Percentiles rank a stretch among this genome's conserved stretches.
phyloP scores from a whole-genome alignment of 257 asterid species.

The Penstemon eatonii region DNA sequence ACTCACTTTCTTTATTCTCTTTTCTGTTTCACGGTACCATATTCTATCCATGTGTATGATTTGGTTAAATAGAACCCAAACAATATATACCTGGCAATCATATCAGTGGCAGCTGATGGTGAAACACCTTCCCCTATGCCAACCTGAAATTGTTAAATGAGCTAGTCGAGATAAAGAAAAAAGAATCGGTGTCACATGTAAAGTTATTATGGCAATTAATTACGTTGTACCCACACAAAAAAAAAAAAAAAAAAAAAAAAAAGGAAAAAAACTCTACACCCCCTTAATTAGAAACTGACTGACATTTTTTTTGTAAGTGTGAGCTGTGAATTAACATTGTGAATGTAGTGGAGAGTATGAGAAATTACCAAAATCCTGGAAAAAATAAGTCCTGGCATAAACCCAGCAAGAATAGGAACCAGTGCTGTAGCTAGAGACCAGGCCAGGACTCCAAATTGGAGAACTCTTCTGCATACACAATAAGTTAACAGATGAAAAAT shows the following conservation, averaged over 20 bases:
- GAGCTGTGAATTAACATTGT: not conserved
- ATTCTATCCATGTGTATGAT: not conserved
- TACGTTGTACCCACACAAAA: slow-evolving; percentile 15
- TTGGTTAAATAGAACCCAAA: slow-evolving; percentile 15
- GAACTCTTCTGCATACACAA: slow-evolving; percentile 73
- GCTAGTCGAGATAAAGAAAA: slow-evolving; percentile 25
- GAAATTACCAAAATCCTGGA: slow-evolving; percentile 78
- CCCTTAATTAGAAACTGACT: not conserved
- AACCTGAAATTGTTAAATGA: slow-evolving; percentile 51
- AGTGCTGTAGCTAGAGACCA: slow-evolving; percentile 92
- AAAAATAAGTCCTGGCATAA: slow-evolving; percentile 85
- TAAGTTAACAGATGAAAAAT: slow-evolving; percentile 18
- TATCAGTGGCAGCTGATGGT: slow-evolving; percentile 97
- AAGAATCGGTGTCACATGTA: slow-evolving; percentile 11
- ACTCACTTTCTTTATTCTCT: slow-evolving; percentile 11
- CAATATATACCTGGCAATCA: slow-evolving; percentile 83
- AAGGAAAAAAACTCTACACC: not conserved
- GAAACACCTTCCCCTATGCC: slow-evolving; percentile 99
- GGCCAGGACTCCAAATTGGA: slow-evolving; percentile 72
- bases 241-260: not conserved
- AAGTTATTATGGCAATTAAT: not conserved
- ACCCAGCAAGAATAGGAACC: slow-evolving; percentile 84
- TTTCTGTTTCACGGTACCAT: not conserved
- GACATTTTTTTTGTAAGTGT: slow-evolving; percentile 9
- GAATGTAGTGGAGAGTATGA: slow-evolving; percentile 15